Evolutionary conservation across 306 rosid species (phyloP), one percentile per base, ranked within the genome.

Genomic region (Leucaena leucocephala): DNA sequence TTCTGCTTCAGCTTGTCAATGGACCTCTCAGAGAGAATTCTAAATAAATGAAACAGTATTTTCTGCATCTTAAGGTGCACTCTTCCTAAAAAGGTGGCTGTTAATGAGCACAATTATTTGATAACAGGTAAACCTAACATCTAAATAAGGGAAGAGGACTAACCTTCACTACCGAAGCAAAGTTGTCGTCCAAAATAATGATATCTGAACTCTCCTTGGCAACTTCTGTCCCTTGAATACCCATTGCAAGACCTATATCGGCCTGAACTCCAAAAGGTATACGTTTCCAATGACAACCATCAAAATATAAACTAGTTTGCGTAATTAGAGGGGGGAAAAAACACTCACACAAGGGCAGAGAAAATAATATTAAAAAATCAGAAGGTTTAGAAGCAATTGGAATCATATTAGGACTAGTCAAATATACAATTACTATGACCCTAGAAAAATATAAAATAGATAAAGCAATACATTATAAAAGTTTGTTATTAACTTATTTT

Each of bases 131-230:
- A 33, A 10, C 54, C 35, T 14, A 27, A 74, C 45, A 67, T 40
- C 22, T 19, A 11, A 35, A 7, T 14, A 10, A 54, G 14, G 39
- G 5, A 46, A 72, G 61, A 74, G 36, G 27, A 33, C 81, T 58
- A 45, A 90, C 97, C 96, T 95, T 95, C 57, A 90, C 96, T 85
- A 95, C 92, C 27, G 98, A 90, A 65, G 98, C 85, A 82, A 95
- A 95, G 58, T 86, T 90, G 86, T 95, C 99, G 82, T 95, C 99
- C 88, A 95, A 90, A 76, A 95, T 95, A 74, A 95, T 86, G 69
- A 95, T 90, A 85, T 91, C 99, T 2, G 97, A 95, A 83, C 94
- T 95, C 85, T 95, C 99, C 83, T 95, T 95, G 14, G 99, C 97
- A 71, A 95, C 97, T 84, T 93, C 96, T 14, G 99, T 93, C 59